Evolutionary conservation across 148 eudicot species (phyloP).

Genomic region (Chenopodium suecicum): DNA sequence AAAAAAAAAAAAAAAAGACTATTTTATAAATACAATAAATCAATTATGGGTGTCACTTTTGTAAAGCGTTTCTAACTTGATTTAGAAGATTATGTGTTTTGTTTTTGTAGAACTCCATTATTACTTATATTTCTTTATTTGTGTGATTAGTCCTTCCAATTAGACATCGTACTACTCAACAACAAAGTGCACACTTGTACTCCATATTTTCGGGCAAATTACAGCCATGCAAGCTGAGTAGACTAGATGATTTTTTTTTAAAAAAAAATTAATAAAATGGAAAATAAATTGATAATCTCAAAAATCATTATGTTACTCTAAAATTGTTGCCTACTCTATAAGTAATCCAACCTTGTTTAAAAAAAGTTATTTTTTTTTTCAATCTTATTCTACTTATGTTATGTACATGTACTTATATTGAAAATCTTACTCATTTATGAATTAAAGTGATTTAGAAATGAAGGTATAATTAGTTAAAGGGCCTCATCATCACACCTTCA

Average conservation of each 20-base stretch:
- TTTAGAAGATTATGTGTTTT: conserved; percentile 27
- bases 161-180: not conserved
- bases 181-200: not conserved
- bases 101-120: not conserved
- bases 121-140: not conserved
- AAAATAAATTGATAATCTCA: not conserved
- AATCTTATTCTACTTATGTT: too few relatives aligned
- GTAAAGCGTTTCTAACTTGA: conserved; percentile 30
- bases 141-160: conserved; percentile 1
- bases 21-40: not conserved
- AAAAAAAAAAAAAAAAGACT: not conserved
- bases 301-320: not conserved
- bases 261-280: not conserved
- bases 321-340: not conserved
- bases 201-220: not conserved
- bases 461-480: too few relatives aligned
- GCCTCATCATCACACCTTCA: too few relatives aligned
- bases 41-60: conserved; percentile 27
- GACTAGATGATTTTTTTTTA: too few relatives aligned
- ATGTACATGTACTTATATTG: too few relatives aligned
- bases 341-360: not conserved
- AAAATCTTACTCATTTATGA: too few relatives aligned
- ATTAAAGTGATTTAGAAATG: too few relatives aligned
- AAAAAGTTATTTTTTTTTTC: too few relatives aligned
- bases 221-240: not conserved